Evolutionary conservation across 495 filamentous ascomycete species (phyloP), one percentile per base, ranked within the genome.

Genomic region (Xylaria venustula): DNA sequence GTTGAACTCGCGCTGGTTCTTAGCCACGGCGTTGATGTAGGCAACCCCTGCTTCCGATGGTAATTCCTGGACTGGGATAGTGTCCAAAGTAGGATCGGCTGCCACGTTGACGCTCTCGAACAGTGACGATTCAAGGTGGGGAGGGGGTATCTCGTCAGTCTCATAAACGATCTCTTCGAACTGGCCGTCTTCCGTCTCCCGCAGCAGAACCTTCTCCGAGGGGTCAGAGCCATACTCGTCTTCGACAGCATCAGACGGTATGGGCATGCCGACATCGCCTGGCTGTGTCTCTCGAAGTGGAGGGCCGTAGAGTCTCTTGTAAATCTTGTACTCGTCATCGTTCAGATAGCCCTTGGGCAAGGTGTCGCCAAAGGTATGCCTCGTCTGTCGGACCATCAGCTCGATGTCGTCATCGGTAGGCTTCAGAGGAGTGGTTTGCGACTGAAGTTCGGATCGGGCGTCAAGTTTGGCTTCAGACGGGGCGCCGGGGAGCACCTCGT

Each of bases 231-330:
- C 53, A 0, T 66, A 26, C 9, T 67, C 61, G 22, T 73, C 75
- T 1, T 67, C 36, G 6, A 36, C 59, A 14, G 65, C 63, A 0
- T 71, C 67, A 1, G 68, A 64, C 6, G 66, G 55, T 54, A 76
- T 72, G 7, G 80, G 70, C 63, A 83, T 78, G 11, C 76, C 81
- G 6, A 86, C 75, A 71, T 90, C 87, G 37, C 83, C 82, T 8
- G 80, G 76, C 30, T 63, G 71, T 7, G 84, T 85, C 41, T 82
- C 82, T 50, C 78, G 78, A 63, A 81, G 70, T 23, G 82, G 91
- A 62, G 76, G 81, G 1, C 93, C 94, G 74, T 92, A 98, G 9
- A 96, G 75, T 58, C 91, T 81, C 58, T 88, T 86, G 68, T 96
- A 98, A 1, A 96, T 67, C 41, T 75, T 74, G 46, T 89, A 87